Conservation (phyloP, 202 grass and related monocot genomes). For the Bolboschoenoplectus hybrid region DNA sequence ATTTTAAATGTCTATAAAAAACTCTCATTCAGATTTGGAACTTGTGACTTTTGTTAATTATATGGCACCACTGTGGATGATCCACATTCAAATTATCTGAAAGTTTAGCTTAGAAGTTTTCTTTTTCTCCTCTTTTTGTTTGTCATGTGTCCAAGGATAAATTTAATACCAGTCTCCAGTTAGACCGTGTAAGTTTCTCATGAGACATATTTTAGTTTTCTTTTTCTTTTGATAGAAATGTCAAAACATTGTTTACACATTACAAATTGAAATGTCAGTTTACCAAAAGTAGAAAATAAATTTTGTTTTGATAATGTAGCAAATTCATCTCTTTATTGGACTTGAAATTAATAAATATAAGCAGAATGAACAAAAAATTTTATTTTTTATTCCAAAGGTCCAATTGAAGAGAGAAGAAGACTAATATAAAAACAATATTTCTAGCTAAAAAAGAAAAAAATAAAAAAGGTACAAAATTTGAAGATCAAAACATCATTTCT, state of each 20-base stretch:
- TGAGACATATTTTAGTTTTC: too few species aligned
- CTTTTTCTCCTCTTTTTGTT: not conserved
- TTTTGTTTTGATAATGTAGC: not conserved
- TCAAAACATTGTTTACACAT: not conserved
- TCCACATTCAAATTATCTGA: not conserved
- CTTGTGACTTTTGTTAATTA: too few species aligned
- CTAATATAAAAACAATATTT: not conserved
- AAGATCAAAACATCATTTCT: not conserved
- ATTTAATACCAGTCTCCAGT: too few species aligned
- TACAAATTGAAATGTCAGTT: not conserved
- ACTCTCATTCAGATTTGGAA: too few species aligned
- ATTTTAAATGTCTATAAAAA: too few species aligned
- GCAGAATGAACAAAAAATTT: not conserved
- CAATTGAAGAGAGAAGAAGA: not conserved
- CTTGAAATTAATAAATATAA: not conserved
- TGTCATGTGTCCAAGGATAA: too few species aligned
- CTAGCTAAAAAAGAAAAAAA: not conserved
- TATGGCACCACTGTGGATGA: too few species aligned
- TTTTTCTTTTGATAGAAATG: not conserved
- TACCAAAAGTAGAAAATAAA: not conserved
- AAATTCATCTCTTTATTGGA: not conserved
- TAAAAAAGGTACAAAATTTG: not conserved
- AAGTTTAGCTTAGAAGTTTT: not conserved
- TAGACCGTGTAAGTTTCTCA: too few species aligned
- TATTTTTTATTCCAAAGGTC: not conserved